Percentiles rank a stretch among this genome's conserved stretches.
Conservation (phyloP, 2,329 filamentous ascomycete genomes). For the Fusarium kyushuense region DNA sequence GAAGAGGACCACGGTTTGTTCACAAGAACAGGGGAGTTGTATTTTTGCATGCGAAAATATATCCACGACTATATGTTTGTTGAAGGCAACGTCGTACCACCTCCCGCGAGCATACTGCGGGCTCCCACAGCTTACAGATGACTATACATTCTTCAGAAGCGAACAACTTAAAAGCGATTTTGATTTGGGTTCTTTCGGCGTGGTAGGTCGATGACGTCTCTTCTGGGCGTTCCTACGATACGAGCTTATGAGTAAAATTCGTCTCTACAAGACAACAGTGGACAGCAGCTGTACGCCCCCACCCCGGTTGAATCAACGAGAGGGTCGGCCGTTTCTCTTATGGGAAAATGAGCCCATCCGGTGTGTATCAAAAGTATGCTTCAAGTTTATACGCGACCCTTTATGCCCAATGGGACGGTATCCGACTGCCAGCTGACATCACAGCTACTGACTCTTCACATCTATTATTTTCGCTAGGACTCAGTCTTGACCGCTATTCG, state of each 20-base stretch:
- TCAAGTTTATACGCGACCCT: neutral
- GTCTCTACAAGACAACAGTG: neutral
- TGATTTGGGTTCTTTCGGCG: neutral
- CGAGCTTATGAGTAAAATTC: slow-evolving; percentile 7
- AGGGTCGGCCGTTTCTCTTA: neutral
- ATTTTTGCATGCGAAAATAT: neutral
- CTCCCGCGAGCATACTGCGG: neutral
- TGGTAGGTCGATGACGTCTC: neutral
- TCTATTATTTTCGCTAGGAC: neutral
- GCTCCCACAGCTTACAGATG: neutral
- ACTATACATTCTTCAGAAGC: too few species aligned
- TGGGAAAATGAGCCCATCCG: slow-evolving; percentile 4
- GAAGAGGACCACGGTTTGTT: neutral
- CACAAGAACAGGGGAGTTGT: neutral
- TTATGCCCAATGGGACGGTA: neutral
- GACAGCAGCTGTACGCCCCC: neutral
- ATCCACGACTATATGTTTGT: slow-evolving; percentile 18
- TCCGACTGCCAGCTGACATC: neutral
- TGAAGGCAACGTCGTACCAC: slow-evolving; percentile 1
- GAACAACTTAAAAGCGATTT: neutral
- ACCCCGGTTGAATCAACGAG: neutral
- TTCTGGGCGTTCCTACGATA: slow-evolving; percentile 8
- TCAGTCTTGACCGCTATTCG: neutral
- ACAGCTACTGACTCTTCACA: neutral
- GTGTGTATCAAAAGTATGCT: slow-evolving; percentile 2